phyloP scores from a whole-genome alignment of 1,139 yeast genomes.

The Blastobotrys indianensis region DNA sequence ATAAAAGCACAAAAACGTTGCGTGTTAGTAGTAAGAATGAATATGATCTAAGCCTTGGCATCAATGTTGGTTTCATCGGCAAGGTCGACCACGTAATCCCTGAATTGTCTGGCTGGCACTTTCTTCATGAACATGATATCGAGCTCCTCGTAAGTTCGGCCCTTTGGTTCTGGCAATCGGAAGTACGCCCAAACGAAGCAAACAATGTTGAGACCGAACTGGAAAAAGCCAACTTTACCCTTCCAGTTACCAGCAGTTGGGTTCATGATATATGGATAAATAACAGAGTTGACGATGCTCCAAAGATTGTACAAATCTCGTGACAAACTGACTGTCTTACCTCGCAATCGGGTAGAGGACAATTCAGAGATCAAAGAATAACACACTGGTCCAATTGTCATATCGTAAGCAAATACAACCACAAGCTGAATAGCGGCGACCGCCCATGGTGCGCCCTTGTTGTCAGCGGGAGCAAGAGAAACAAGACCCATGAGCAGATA shows the following conservation, averaged over 20 bases:
- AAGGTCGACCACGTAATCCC: conserved; percentile 1
- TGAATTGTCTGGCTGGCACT: conserved; percentile 18
- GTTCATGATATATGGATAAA: conserved; percentile 52
- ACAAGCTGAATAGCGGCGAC: conserved; percentile 13
- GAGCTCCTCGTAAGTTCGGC: conserved; percentile 53
- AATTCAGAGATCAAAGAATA: conserved; percentile 53
- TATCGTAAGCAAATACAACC: conserved; percentile 39
- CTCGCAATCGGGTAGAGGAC: conserved; percentile 48
- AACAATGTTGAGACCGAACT: conserved; percentile 43
- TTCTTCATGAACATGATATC: conserved; percentile 32
- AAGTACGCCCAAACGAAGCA: conserved; percentile 42
- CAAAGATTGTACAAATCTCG: conserved; percentile 37
- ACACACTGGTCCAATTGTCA: conserved; percentile 52
- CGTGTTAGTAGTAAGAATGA: too few relatives aligned
- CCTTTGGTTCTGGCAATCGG: conserved; percentile 53
- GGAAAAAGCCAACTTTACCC: conserved; percentile 53
- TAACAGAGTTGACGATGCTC: conserved; percentile 40
- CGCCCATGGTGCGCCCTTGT: conserved; percentile 12
- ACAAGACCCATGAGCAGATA: conserved; percentile 31
- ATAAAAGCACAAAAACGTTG: too few relatives aligned
- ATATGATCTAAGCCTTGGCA: too few relatives aligned
- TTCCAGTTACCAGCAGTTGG: conserved; percentile 51
- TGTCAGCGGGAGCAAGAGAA: conserved; percentile 10
- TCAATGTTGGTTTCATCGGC: too few relatives aligned
- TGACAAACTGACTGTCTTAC: conserved; percentile 49